A percentile compares a stretch with the other conserved stretches of the same genome.
Evolutionary conservation across 352 stramenopile genomes (phyloP).

Genomic region (Blastocystis hominis): DNA sequence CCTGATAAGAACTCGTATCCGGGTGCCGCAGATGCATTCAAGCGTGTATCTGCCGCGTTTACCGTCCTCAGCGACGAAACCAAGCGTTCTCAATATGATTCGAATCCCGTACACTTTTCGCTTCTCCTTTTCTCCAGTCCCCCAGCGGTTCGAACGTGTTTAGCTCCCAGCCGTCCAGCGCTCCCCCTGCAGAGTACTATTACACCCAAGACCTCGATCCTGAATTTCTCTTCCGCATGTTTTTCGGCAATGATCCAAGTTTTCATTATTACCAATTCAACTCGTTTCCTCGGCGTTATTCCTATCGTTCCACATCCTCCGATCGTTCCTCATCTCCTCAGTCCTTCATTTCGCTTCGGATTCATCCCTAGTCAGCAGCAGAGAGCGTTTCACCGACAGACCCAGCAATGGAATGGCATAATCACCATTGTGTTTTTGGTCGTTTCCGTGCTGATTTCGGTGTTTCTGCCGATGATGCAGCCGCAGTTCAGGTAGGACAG

Average conservation of each 20-base stretch:
- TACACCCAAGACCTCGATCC: neutral
- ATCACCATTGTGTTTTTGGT: too few species aligned
- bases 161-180: neutral
- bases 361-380: too few species aligned
- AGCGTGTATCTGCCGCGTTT: constrained; percentile 84
- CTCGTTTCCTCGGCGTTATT: too few species aligned
- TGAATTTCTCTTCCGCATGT: constrained; percentile 32
- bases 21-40: constrained; percentile 91
- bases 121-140: neutral
- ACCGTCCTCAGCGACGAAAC: constrained; percentile 75
- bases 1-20: constrained; percentile 87
- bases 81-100: constrained; percentile 76
- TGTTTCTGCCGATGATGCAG: too few species aligned
- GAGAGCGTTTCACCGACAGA: too few species aligned
- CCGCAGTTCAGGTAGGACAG: too few species aligned
- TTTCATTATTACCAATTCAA: too few species aligned
- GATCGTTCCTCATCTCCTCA: too few species aligned
- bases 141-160: neutral
- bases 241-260: neutral
- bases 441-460: too few species aligned
- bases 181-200: neutral
- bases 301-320: too few species aligned
- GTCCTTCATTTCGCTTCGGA: too few species aligned
- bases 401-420: too few species aligned
- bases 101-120: constrained; percentile 59